phyloP scores from a whole-genome alignment of 2,329 filamentous ascomycete genomes.

The Cladosporium sp. region DNA sequence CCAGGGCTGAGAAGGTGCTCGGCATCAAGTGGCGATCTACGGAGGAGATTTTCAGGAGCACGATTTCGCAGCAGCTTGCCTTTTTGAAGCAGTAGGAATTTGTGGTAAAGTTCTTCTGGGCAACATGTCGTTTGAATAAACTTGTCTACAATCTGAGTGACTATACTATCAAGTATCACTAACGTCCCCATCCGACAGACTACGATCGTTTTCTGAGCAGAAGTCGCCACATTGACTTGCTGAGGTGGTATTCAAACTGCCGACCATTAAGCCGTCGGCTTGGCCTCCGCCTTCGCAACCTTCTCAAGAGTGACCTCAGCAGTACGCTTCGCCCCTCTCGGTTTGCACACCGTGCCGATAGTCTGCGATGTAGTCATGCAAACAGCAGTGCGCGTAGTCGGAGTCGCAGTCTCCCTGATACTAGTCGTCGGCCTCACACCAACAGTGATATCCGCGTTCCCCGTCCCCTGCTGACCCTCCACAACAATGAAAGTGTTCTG shows the following conservation, averaged over 20 bases:
- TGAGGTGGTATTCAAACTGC: background rate
- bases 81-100: background rate
- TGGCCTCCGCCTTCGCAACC: background rate
- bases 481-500: conserved; percentile 4
- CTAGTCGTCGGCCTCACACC: conserved; percentile 1
- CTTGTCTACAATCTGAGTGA: background rate
- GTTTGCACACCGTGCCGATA: conserved; percentile 10
- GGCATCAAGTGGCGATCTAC: background rate
- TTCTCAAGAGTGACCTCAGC: background rate
- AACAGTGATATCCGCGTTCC: conserved; percentile 11
- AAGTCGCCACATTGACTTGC: background rate
- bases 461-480: conserved; percentile 8
- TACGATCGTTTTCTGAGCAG: background rate
- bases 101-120: background rate
- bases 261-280: background rate
- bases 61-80: background rate
- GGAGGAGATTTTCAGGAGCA: background rate
- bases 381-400: conserved; percentile 1
- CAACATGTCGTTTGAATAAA: background rate
- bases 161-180: background rate
- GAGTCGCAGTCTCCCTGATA: conserved; percentile 1
- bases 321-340: background rate
- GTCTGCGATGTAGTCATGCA: conserved; percentile 9
- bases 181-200: background rate
- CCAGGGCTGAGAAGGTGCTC: background rate